Base-by-base conservation (phyloP, 768 basidiomycete species). In the Russula emetica region DNA sequence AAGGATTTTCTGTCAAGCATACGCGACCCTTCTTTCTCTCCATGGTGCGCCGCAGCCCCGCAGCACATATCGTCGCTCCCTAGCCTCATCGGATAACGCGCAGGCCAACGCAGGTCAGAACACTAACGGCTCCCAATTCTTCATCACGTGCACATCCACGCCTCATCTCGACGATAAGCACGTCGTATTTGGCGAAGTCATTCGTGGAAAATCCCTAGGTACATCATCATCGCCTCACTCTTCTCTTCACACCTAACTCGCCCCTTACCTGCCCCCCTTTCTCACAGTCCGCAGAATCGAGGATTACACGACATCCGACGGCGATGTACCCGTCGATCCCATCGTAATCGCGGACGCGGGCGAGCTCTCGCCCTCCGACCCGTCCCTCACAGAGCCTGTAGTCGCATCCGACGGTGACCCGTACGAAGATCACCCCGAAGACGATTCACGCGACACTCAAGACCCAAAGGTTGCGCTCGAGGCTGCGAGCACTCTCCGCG, bases 51-150 rank as follows among this genome's bases (percentile, higher is more conserved):
- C 45, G 45, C 45, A 47, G 28, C 8, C 28, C 50, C 58, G 20
- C 16, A 40, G 22, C 49, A 3, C 20, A 34, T 51, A 60, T 18
- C 64, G 9, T 13, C 24, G 44, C 47, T 47, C 30, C 60, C 34
- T 26, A 55, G 47, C 10, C 36, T 38, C 11, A 50, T 32, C 58
- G 45, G 38, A 30, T 60, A 8, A 18, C 26, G 53, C 24, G 20
- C 68, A 90, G 88, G 96, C 95, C 54, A 98, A 98, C 75, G 91
- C 95, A 9, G 95, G 95, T 7, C 80, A 84, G 30, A 83, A 88
- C 73, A 94, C 92, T 53, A 94, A 92, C 67, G 79, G 83, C 24
- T 85, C 83, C 20, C 86, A 87, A 70, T 87, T 87, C 77, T 86
- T 87, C 78, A 80, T 86, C 73, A 97, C 94, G 63, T 88, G 83